Base-by-base conservation (phyloP, 1,284 basidiomycete genomes). In the Trichosporon ovoides region DNA sequence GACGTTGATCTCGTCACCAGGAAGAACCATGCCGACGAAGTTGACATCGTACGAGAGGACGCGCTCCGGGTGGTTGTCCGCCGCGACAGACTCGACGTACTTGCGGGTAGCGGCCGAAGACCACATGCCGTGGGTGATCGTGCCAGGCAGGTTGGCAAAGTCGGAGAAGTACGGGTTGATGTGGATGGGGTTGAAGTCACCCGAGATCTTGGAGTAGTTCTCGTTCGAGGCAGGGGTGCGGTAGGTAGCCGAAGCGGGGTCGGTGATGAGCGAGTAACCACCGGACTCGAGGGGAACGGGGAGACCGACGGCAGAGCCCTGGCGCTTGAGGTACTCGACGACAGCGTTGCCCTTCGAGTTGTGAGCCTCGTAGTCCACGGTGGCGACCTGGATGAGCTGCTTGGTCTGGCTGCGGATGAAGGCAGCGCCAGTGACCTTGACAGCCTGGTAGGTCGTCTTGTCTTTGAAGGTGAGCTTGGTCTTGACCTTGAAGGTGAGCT, bases 111-210 rank as follows among this genome's bases (percentile, higher is more conserved):
- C 93, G 50, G 96, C 95, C 65, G 89, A 93, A 16, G 91, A 88
- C 89, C 92, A 97, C 81, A 98, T 86, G 56, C 95, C 95, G 73
- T 98, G 95, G 7, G 95, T 97, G 74, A 98, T 98, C 18, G 96
- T 98, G 14, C 90, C 89, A 31, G 94, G 95, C 20, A 98, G 85
- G 19, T 87, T 85, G 14, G 95, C 94, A 68, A 90, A 92, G 75
- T 92, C 88, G 28, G 95, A 85, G 81, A 98, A 98, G 82, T 98
- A 98, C 0, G 95, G 96, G 79, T 98, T 98, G 78, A 96, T 82
- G 78, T 98, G 96, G 67, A 98, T 96, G 58, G 81, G 81, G 77
- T 84, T 98, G 83, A 91, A 98, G 79, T 98, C 96, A 51, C 95
- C 94, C 2, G 95, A 98, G 59, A 94, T 85, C 76, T 88, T 87